Conservation (phyloP, 495 filamentous ascomycete species). For the Thozetella sp. region DNA sequence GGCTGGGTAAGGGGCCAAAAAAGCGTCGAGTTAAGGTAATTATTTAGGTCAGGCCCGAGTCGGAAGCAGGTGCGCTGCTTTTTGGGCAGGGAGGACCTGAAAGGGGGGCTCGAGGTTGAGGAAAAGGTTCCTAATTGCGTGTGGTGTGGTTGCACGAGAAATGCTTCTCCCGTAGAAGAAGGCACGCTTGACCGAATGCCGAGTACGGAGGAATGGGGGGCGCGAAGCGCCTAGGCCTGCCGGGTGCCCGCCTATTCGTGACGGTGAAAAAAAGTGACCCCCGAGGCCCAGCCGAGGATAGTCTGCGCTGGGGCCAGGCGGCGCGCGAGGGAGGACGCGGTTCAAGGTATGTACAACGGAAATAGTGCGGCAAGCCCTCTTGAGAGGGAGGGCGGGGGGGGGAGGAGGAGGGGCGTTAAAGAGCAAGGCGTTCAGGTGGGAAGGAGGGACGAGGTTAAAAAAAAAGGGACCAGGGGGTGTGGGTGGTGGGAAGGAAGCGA, state of each 20-base stretch:
- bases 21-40: neutral
- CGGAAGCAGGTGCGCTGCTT: too few species aligned
- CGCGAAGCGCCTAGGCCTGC: conserved; percentile 5
- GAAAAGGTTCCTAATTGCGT: neutral
- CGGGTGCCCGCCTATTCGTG: conserved; percentile 5
- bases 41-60: neutral
- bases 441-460: too few species aligned
- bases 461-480: neutral
- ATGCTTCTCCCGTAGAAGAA: neutral
- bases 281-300: conserved; percentile 8
- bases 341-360: neutral
- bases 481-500: neutral
- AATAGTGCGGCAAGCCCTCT: neutral
- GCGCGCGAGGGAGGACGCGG: neutral
- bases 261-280: conserved; percentile 6
- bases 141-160: conserved; percentile 1
- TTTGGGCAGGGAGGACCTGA: neutral
- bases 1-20: neutral
- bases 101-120: neutral
- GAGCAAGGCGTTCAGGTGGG: neutral
- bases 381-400: neutral
- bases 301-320: neutral
- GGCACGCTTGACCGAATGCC: conserved; percentile 8
- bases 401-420: neutral
- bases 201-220: conserved; percentile 9